Conservation (phyloP, 768 basidiomycete genomes). For the Dioszegia aurantiaca region DNA sequence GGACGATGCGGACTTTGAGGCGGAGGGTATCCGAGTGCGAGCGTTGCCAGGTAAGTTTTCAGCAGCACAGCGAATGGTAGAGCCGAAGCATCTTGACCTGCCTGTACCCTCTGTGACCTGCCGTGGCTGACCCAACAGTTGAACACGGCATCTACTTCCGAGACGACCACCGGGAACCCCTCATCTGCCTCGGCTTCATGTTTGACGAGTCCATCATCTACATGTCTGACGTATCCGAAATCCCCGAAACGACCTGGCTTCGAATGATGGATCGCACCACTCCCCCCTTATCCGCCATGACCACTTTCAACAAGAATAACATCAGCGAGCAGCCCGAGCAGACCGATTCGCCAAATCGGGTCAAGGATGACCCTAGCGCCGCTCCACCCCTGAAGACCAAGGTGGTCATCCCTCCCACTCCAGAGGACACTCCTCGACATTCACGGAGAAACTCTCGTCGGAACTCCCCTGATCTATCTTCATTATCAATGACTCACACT, state of each 20-base stretch:
- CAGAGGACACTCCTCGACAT: constrained; percentile 5
- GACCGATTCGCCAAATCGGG: constrained; percentile 7
- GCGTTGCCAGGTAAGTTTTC: constrained; percentile 27
- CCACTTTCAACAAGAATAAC: constrained; percentile 1
- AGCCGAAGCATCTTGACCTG: not conserved
- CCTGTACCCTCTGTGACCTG: not conserved
- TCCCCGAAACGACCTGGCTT: constrained; percentile 70
- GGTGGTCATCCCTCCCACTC: constrained; percentile 2
- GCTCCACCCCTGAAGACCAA: not conserved
- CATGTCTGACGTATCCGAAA: constrained; percentile 76
- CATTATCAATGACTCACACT: not conserved
- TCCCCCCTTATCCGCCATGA: not conserved
- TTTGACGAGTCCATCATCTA: constrained; percentile 66
- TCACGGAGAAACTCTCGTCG: constrained; percentile 3
- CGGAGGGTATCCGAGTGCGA: constrained; percentile 55
- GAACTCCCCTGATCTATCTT: not conserved
- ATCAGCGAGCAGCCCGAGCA: not conserved
- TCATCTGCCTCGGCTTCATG: constrained; percentile 52
- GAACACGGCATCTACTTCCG: constrained; percentile 50
- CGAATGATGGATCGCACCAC: constrained; percentile 10
- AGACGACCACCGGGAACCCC: constrained; percentile 37
- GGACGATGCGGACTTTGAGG: constrained; percentile 65
- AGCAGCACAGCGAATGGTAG: too few species aligned
- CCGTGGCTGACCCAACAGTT: constrained; percentile 19
- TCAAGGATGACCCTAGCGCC: not conserved